These are phyloP conservation scores for Aspergillus novofumigatus DNA, from an alignment of 2,329 filamentous ascomycete species.

Conservation along the genomic window DNA sequence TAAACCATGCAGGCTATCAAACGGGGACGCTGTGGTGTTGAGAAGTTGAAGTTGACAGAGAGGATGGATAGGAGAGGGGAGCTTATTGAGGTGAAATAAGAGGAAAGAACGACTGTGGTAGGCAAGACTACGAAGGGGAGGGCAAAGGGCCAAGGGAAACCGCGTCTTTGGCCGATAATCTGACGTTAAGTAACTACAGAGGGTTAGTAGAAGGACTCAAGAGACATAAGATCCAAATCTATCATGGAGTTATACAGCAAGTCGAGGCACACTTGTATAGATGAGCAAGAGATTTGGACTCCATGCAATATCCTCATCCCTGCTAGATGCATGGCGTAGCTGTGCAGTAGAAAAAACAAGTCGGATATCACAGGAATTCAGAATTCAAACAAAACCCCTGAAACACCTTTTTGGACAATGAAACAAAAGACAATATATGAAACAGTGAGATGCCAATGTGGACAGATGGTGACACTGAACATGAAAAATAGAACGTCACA, in stretches of 20 bases:
- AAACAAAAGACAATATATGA: conserved; percentile 9
- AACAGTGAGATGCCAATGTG: conserved; percentile 2
- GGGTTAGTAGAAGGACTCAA: neutral
- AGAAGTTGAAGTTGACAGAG: neutral
- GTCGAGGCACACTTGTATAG: conserved; percentile 3
- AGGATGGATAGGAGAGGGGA: neutral
- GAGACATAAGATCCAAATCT: neutral
- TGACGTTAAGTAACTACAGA: neutral
- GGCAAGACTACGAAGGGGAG: neutral
- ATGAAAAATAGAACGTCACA: conserved; percentile 7
- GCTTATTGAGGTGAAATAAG: neutral
- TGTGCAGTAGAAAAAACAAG: conserved; percentile 30
- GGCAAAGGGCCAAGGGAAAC: neutral
- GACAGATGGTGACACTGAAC: conserved; percentile 2
- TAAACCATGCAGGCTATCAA: neutral
- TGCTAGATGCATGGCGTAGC: conserved; percentile 24
- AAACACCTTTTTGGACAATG: conserved; percentile 22
- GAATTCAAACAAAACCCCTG: conserved; percentile 25
- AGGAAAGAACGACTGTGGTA: neutral
- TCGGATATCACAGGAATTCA: conserved; percentile 35
- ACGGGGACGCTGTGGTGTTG: neutral
- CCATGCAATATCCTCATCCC: conserved; percentile 33
- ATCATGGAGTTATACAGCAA: neutral
- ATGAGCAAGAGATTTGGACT: conserved; percentile 10
- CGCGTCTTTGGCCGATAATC: neutral